Conservation (phyloP, 2,329 filamentous ascomycete genomes). For the Trichophyton mentagrophytes region DNA sequence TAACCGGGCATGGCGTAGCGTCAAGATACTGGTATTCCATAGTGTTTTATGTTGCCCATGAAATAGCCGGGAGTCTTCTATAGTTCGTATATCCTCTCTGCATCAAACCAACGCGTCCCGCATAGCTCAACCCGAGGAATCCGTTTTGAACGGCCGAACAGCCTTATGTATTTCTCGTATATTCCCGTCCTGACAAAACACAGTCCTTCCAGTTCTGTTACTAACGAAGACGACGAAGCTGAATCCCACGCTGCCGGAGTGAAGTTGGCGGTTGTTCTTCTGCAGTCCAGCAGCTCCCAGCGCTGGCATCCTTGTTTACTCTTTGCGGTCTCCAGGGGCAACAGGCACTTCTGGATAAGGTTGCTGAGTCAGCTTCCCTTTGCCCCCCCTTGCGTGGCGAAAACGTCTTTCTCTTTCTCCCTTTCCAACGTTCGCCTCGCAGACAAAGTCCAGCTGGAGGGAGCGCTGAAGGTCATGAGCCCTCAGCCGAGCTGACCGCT, state of each 20-base stretch:
- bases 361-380: background rate
- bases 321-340: background rate
- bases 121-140: background rate
- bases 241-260: background rate
- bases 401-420: too few species aligned
- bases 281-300: background rate
- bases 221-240: background rate
- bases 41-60: background rate
- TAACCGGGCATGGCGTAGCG: constrained; percentile 25
- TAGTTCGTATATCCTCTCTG: background rate
- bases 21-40: constrained; percentile 10
- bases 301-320: background rate
- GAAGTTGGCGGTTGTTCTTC: background rate
- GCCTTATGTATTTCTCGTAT: background rate
- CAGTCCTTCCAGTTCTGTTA: background rate
- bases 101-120: background rate
- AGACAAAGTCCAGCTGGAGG: background rate
- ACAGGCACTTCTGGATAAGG: background rate
- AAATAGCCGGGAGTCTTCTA: background rate
- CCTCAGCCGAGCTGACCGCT: background rate
- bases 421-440: background rate
- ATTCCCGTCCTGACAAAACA: background rate
- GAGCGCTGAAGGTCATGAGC: background rate
- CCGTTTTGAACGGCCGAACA: background rate
- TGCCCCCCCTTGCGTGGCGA: background rate